A percentile compares a stretch with the other conserved stretches of the same genome.
Evolutionary conservation across 2,329 filamentous ascomycete species (phyloP).

Genomic region (Lecanicillium sp.): DNA sequence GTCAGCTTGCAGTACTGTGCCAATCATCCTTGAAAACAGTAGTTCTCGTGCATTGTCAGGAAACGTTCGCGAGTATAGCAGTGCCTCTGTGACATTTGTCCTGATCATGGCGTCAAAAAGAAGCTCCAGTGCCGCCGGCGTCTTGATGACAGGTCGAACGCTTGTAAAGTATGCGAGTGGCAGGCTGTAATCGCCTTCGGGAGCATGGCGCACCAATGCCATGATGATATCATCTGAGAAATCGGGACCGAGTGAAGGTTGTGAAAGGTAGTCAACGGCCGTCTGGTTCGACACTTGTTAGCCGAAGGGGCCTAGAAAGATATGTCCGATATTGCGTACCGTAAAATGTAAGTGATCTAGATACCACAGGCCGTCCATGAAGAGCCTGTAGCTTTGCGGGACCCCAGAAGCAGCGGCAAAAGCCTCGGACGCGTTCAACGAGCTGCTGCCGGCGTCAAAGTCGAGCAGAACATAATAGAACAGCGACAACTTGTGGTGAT

Average conservation of each 20-base stretch:
- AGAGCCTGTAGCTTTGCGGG: slow-evolving; percentile 67
- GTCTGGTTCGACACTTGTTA: slow-evolving; percentile 37
- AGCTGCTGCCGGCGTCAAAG: slow-evolving; percentile 47
- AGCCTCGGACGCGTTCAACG: slow-evolving; percentile 38
- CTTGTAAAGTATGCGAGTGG: slow-evolving; percentile 73
- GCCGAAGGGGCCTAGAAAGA: slow-evolving; percentile 12
- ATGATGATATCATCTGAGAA: slow-evolving; percentile 77
- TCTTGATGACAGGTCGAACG: slow-evolving; percentile 63
- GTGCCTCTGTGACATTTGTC: slow-evolving; percentile 62
- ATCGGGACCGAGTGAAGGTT: slow-evolving; percentile 71
- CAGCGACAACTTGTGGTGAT: slow-evolving; percentile 73
- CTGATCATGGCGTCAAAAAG: slow-evolving; percentile 62
- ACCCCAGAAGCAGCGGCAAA: slow-evolving; percentile 59
- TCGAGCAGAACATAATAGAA: slow-evolving; percentile 80
- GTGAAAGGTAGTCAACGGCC: slow-evolving; percentile 68
- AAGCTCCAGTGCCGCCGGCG: slow-evolving; percentile 50
- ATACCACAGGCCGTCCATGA: slow-evolving; percentile 76
- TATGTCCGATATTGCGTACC: slow-evolving; percentile 26
- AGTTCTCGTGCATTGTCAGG: slow-evolving; percentile 51
- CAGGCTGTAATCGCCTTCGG: slow-evolving; percentile 52
- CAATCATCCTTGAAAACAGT: slow-evolving; percentile 60
- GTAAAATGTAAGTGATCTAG: slow-evolving; percentile 65
- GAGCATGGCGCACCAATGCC: slow-evolving; percentile 54
- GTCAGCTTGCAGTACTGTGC: slow-evolving; percentile 41
- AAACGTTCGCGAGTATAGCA: slow-evolving; percentile 62